These are phyloP conservation scores for Pichia sp. DNA, from an alignment of 1,139 yeast genomes.

Conservation along the genomic window DNA sequence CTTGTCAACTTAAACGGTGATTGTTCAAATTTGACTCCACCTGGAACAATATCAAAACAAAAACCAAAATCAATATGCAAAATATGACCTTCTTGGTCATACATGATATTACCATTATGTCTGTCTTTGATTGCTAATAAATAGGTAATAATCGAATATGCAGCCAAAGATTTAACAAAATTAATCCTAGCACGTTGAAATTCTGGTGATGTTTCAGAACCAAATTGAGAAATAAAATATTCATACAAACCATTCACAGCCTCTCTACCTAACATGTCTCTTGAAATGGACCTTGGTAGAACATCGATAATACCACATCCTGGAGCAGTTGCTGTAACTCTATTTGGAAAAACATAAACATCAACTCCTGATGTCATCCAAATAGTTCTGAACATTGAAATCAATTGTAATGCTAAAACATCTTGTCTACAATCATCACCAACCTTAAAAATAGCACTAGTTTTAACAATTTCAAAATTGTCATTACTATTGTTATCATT, in stretches of 20 bases:
- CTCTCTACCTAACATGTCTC: conserved; percentile 98
- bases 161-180: conserved; percentile 90
- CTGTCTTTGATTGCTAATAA: conserved; percentile 93
- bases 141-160: conserved; percentile 89
- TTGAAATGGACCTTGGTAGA: conserved; percentile 85
- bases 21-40: conserved; percentile 95
- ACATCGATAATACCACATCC: conserved; percentile 99
- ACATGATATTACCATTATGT: conserved; percentile 98
- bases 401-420: conserved; percentile 85
- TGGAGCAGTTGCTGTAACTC: conserved; percentile 98
- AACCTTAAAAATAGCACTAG: conserved; percentile 95
- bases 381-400: conserved; percentile 84
- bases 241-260: conserved; percentile 97
- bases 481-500: conserved; percentile 27
- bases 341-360: conserved; percentile 82
- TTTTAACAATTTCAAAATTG: conserved; percentile 29
- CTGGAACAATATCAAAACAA: conserved; percentile 98
- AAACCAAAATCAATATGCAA: conserved; percentile 97
- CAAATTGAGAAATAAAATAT: conserved; percentile 86
- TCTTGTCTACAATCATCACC: conserved; percentile 99
- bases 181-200: conserved; percentile 89
- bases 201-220: conserved; percentile 84
- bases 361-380: conserved; percentile 88
- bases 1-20: conserved; percentile 96
- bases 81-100: conserved; percentile 90